Evolutionary conservation across 1,284 basidiomycete species (phyloP), one percentile per base, ranked within the genome.

Genomic region (Xerocomus nothofagi): DNA sequence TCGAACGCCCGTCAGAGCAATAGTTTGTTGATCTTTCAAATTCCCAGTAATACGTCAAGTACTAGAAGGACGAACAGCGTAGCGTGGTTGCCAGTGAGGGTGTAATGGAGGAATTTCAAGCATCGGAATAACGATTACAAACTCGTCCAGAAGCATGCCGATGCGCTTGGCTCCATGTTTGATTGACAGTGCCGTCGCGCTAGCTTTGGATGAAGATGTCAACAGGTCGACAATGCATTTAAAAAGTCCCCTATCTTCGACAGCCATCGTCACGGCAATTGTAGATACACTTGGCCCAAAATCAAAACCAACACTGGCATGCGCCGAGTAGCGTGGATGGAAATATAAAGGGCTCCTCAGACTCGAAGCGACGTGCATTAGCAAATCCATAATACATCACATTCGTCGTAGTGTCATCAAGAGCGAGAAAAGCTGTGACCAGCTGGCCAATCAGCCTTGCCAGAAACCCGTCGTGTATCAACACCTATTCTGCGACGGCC

Each of bases 351-450:
- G 6, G 32, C 7, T 9, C 5, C 47, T 39, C n/a, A 9, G n/a
- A 34, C 33, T 40, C 43, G n/a, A 34, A 37, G 18, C 5, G 11
- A 27, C 21, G 18, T 39, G 27, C 34, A 32, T 33, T 32, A 14
- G 42, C 36, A 49, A 42, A 60, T 40, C 39, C 53, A 38, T 23
- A 31, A 15, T 31, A 14, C 38, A 47, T 49, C 37, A 55, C 33
- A 57, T 50, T 47, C 37, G 17, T 63, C 46, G 30, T 60, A 48
- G 30, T 47, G 39, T 57, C 49, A 23, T 51, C 51, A 27, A 54
- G 29, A 33, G 44, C 37, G 24, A 47, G 20, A 33, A 39, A 44
- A 51, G 29, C 44, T 39, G 34, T 40, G 33, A 12, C 40, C 26
- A n/a, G 42, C 14, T 4, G 41, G n/a, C 24, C 29, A 38, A 36